A percentile compares a stretch with the other conserved stretches of the same genome.
Evolutionary conservation across 164 flowering plant genomes (phyloP).

Genomic region (Malania oleifera): DNA sequence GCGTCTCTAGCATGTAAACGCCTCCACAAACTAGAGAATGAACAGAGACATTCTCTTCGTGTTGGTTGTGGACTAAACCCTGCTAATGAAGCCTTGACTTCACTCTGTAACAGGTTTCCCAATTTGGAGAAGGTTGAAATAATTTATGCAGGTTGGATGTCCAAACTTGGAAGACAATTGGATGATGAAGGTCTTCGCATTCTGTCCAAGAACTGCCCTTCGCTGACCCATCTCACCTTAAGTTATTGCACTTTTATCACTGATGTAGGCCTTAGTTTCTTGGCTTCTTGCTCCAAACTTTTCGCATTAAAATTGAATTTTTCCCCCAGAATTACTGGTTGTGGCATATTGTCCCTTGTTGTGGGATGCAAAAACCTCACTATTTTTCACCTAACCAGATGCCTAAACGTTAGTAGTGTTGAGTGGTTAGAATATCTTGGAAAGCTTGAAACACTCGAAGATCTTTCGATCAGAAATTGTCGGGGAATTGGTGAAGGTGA

Average conservation of each 20-base stretch:
- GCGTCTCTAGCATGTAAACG: slow-evolving; percentile 59
- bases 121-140: slow-evolving; percentile 60
- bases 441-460: slow-evolving; percentile 54
- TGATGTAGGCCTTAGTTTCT: slow-evolving; percentile 55
- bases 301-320: slow-evolving; percentile 60
- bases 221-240: slow-evolving; percentile 51
- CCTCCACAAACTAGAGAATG: slow-evolving; percentile 46
- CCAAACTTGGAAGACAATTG: slow-evolving; percentile 72
- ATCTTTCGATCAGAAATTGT: slow-evolving; percentile 67
- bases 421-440: slow-evolving; percentile 87
- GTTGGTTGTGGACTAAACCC: slow-evolving; percentile 80
- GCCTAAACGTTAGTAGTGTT: slow-evolving; percentile 61
- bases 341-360: slow-evolving; percentile 65
- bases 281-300: slow-evolving; percentile 63
- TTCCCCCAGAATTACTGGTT: slow-evolving; percentile 64
- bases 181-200: slow-evolving; percentile 67
- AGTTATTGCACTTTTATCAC: slow-evolving; percentile 74
- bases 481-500: slow-evolving; percentile 84
- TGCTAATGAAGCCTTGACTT: slow-evolving; percentile 60
- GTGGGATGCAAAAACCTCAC: slow-evolving; percentile 65
- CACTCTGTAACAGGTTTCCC: slow-evolving; percentile 60
- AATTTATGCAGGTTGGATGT: slow-evolving; percentile 76
- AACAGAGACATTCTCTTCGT: slow-evolving; percentile 52
- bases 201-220: slow-evolving; percentile 51
- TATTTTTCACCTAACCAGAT: slow-evolving; percentile 62